A percentile compares a stretch with the other conserved stretches of the same genome.
phyloP scores from a whole-genome alignment of 768 basidiomycete genomes.

The Kwoniella heveanensis region DNA sequence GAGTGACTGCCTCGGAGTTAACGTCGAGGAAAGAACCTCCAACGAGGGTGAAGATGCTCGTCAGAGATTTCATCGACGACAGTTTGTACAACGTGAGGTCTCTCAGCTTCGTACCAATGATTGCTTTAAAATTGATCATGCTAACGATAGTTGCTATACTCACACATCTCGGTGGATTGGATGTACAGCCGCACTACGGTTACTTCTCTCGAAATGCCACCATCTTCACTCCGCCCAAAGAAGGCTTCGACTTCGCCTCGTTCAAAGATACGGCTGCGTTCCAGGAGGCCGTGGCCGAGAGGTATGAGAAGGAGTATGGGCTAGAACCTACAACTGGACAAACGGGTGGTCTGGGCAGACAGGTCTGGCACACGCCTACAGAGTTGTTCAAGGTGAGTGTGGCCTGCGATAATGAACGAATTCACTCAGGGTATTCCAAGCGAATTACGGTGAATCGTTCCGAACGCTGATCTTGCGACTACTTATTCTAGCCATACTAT shows the following conservation, averaged over 20 bases:
- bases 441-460: too few relatives aligned
- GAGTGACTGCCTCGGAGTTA: slow-evolving; percentile 52
- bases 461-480: too few relatives aligned
- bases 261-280: slow-evolving; percentile 75
- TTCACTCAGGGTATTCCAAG: too few relatives aligned
- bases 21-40: slow-evolving; percentile 62
- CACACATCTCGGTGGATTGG: background rate
- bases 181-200: slow-evolving; percentile 76
- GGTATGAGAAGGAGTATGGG: slow-evolving; percentile 62
- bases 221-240: slow-evolving; percentile 67
- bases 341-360: slow-evolving; percentile 61
- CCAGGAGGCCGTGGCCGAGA: slow-evolving; percentile 73
- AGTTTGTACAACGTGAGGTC: slow-evolving; percentile 75
- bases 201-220: slow-evolving; percentile 93
- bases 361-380: slow-evolving; percentile 98
- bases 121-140: too few relatives aligned
- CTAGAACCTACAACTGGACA: slow-evolving; percentile 15
- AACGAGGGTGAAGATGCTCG: slow-evolving; percentile 83
- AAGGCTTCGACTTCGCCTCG: slow-evolving; percentile 68
- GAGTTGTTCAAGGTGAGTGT: slow-evolving; percentile 94
- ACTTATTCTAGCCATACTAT: slow-evolving; percentile 75
- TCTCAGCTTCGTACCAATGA: background rate
- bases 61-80: slow-evolving; percentile 95
- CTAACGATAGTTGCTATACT: too few relatives aligned
- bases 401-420: too few relatives aligned